These are phyloP conservation scores for Vigna trinervia DNA, from an alignment of 306 rosid genomes.

Conservation along the genomic window DNA sequence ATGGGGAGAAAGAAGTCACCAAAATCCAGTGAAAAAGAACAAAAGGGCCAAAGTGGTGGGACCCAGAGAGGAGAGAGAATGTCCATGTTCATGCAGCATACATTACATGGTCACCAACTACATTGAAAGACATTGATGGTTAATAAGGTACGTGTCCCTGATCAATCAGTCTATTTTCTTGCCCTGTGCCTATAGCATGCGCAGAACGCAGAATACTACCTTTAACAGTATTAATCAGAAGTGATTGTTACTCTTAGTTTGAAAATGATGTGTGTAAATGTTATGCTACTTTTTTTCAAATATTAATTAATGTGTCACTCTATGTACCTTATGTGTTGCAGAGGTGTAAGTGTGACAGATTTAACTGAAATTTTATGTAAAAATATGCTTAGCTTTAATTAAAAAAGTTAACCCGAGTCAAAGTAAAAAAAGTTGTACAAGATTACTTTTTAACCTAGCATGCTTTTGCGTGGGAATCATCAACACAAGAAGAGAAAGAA, in stretches of 20 bases:
- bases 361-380: background rate
- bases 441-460: background rate
- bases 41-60: conserved; percentile 44
- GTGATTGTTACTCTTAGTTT: conserved; percentile 46
- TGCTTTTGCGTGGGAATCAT: conserved; percentile 3
- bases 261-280: conserved; percentile 55
- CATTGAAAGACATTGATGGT: conserved; percentile 52
- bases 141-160: conserved; percentile 46
- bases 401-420: background rate
- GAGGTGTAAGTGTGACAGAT: background rate
- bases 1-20: conserved; percentile 3
- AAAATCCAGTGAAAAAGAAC: conserved; percentile 40
- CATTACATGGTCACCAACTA: conserved; percentile 37
- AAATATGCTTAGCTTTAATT: background rate
- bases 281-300: background rate
- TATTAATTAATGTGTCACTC: background rate
- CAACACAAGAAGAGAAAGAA: background rate
- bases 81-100: conserved; percentile 26
- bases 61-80: conserved; percentile 37
- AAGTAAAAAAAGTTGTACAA: background rate
- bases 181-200: conserved; percentile 70
- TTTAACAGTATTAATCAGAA: conserved; percentile 49
- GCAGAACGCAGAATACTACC: conserved; percentile 51
- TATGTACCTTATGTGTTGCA: background rate
- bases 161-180: conserved; percentile 52